phyloP scores from a whole-genome alignment of 805 yeast species.

The Wickerhamiella vanderwaltii region DNA sequence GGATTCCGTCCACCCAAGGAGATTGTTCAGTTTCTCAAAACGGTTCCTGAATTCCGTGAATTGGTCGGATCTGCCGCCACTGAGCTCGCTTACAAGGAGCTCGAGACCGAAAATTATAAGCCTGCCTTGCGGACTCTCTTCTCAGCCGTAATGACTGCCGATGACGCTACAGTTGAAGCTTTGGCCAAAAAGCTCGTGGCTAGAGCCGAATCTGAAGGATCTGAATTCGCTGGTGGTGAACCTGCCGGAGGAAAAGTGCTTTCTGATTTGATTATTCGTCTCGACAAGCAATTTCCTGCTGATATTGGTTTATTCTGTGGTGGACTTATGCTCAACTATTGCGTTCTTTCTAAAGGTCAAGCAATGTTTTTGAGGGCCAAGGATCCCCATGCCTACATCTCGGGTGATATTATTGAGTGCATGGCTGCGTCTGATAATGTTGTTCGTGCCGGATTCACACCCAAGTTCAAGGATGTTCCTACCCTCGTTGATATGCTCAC shows the following conservation, averaged over 20 bases:
- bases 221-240: conserved; percentile 21
- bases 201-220: conserved; percentile 41
- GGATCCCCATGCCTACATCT: conserved; percentile 96
- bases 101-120: conserved; percentile 40
- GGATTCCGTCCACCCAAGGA: conserved; percentile 88
- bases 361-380: conserved; percentile 94
- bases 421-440: conserved; percentile 99
- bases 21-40: conserved; percentile 52
- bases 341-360: conserved; percentile 71
- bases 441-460: conserved; percentile 98
- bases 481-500: conserved; percentile 86
- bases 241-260: conserved; percentile 36
- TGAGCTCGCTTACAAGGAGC: conserved; percentile 26
- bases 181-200: conserved; percentile 54
- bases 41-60: conserved; percentile 63
- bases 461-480: conserved; percentile 91
- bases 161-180: conserved; percentile 43
- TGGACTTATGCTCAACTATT: conserved; percentile 82
- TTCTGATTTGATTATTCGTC: conserved; percentile 61
- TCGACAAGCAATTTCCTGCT: conserved; percentile 79
- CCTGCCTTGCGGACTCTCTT: conserved; percentile 62
- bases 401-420: conserved; percentile 96
- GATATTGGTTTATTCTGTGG: conserved; percentile 97
- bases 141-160: conserved; percentile 70
- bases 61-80: conserved; percentile 56